phyloP scores from a whole-genome alignment of 768 basidiomycete species.

The Leucosporidium scottii region DNA sequence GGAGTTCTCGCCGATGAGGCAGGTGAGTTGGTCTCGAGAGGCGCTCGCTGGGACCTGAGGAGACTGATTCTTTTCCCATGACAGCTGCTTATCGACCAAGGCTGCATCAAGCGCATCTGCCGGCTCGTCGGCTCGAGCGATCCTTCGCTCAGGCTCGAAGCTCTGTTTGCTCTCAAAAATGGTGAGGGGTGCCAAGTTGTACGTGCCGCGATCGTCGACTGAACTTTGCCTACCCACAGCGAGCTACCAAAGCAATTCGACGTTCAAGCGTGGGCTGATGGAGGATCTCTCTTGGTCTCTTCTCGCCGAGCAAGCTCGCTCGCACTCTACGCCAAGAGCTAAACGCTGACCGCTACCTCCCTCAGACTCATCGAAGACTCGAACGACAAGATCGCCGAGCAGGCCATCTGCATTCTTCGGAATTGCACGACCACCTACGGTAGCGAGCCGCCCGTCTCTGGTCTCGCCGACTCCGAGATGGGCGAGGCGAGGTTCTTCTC shows the following conservation, averaged over 20 bases:
- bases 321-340: background rate
- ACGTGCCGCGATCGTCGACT: too few relatives aligned
- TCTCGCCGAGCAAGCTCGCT: slow-evolving; percentile 20
- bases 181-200: background rate
- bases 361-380: slow-evolving; percentile 1
- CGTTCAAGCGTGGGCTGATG: slow-evolving; percentile 26
- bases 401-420: slow-evolving; percentile 32
- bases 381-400: slow-evolving; percentile 2
- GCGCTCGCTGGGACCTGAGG: too few relatives aligned
- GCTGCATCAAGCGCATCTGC: slow-evolving; percentile 24
- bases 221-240: slow-evolving; percentile 2
- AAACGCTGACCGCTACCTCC: background rate
- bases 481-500: slow-evolving; percentile 21
- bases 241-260: slow-evolving; percentile 20
- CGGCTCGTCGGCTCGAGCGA: slow-evolving; percentile 1
- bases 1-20: slow-evolving; percentile 36
- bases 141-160: slow-evolving; percentile 12
- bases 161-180: slow-evolving; percentile 34
- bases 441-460: slow-evolving; percentile 16
- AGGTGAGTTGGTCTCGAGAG: background rate
- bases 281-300: slow-evolving; percentile 20
- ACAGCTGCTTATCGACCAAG: slow-evolving; percentile 17
- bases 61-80: background rate
- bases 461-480: slow-evolving; percentile 11
- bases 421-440: slow-evolving; percentile 26